Evolutionary conservation across 768 basidiomycete species (phyloP).

Genomic region (Leccinum incarnatum): DNA sequence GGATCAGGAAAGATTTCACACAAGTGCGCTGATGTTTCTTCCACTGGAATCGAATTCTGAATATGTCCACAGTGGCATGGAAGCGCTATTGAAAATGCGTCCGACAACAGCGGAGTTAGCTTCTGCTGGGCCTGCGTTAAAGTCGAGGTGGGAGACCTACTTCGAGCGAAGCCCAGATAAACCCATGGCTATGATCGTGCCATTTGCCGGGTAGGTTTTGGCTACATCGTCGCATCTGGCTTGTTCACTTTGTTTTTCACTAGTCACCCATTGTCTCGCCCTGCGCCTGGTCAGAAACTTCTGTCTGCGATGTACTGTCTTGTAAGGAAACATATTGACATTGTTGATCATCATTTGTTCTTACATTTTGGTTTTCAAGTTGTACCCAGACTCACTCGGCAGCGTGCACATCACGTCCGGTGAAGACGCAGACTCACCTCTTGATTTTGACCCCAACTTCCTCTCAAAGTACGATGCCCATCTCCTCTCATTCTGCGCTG

Average conservation of each 20-base stretch:
- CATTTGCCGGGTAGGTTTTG: conserved; percentile 38
- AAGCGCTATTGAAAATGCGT: conserved; percentile 54
- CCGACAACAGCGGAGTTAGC: conserved; percentile 47
- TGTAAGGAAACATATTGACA: conserved; percentile 22
- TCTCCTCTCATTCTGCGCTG: not conserved
- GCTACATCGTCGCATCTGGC: not conserved
- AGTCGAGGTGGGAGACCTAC: conserved; percentile 47
- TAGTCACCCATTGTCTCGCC: conserved; percentile 26
- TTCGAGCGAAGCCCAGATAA: conserved; percentile 54
- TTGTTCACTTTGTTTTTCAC: not conserved
- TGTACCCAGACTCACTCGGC: conserved; percentile 48
- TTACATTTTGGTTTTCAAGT: conserved; percentile 12
- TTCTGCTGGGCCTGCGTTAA: conserved; percentile 45
- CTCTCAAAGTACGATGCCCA: conserved; percentile 38
- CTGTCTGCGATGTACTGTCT: conserved; percentile 31
- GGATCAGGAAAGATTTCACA: no score
- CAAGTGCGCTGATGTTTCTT: no score
- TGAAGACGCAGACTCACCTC: conserved; percentile 38
- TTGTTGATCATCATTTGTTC: not conserved
- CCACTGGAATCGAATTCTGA: no score
- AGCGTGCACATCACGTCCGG: conserved; percentile 47
- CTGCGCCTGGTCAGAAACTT: conserved; percentile 22
- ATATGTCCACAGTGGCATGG: conserved; percentile 39
- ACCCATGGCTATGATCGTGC: conserved; percentile 44
- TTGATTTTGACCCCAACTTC: conserved; percentile 47